These are phyloP conservation scores for Selenicereus undatus DNA, from an alignment of 148 eudicot species.

Conservation along the genomic window DNA sequence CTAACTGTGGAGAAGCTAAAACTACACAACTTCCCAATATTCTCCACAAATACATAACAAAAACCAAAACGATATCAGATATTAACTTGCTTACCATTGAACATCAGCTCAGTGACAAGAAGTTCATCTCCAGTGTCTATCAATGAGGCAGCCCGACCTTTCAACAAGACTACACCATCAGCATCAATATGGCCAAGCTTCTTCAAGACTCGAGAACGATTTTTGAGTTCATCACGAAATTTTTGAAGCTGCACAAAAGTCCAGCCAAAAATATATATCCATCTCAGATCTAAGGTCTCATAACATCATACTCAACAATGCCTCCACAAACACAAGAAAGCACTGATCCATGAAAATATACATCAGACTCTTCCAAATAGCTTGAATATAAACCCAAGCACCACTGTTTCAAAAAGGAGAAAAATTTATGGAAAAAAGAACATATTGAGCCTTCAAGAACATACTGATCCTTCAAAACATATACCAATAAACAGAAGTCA, in stretches of 20 bases:
- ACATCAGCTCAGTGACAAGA: constrained; percentile 93
- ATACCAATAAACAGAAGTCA: neutral
- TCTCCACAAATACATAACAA: no score
- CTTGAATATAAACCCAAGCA: neutral
- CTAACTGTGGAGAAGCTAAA: no score
- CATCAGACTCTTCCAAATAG: neutral
- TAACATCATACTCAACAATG: neutral
- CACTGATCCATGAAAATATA: no score
- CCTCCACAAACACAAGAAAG: constrained; percentile 1
- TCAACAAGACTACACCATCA: constrained; percentile 90
- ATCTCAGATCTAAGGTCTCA: neutral
- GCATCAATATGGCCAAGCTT: constrained; percentile 95
- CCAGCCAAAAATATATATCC: constrained; percentile 7
- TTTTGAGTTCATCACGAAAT: constrained; percentile 92
- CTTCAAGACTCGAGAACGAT: constrained; percentile 88
- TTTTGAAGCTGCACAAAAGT: constrained; percentile 76
- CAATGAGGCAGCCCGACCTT: constrained; percentile 91
- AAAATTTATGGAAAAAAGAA: neutral
- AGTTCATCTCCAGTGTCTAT: constrained; percentile 97
- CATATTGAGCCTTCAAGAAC: neutral
- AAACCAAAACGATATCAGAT: neutral
- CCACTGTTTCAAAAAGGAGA: neutral
- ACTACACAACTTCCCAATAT: no score
- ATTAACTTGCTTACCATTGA: constrained; percentile 55
- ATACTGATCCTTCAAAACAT: neutral